phyloP scores from a whole-genome alignment of 1,139 yeast species.

The Schizosaccharomyces versatilis region DNA sequence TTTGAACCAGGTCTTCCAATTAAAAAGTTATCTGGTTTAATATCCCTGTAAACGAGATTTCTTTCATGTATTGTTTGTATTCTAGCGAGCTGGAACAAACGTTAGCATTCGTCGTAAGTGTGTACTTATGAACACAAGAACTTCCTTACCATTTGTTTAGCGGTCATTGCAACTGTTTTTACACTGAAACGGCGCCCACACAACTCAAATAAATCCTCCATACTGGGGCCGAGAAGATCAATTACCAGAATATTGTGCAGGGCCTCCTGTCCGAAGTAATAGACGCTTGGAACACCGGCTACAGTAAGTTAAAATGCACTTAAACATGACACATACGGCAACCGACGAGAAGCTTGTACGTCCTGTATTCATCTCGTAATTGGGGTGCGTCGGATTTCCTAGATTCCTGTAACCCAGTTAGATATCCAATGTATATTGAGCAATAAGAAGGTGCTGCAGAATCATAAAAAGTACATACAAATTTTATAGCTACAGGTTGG shows the following conservation, averaged over 20 bases:
- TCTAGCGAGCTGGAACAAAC: slow-evolving; percentile 22
- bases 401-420: slow-evolving; percentile 33
- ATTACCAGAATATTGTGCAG: slow-evolving; percentile 81
- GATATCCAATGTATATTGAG: neutral
- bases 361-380: slow-evolving; percentile 80
- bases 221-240: slow-evolving; percentile 81
- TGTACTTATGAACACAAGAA: neutral
- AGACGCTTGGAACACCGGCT: slow-evolving; percentile 79
- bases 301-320: neutral
- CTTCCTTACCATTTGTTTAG: slow-evolving; percentile 65
- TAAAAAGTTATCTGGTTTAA: slow-evolving; percentile 85
- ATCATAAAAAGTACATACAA: slow-evolving; percentile 15
- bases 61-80: slow-evolving; percentile 77
- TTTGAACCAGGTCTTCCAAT: slow-evolving; percentile 41
- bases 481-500: slow-evolving; percentile 53
- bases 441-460: slow-evolving; percentile 15
- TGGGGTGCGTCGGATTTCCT: slow-evolving; percentile 95
- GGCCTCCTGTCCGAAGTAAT: slow-evolving; percentile 95
- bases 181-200: slow-evolving; percentile 77
- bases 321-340: slow-evolving; percentile 16
- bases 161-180: slow-evolving; percentile 75
- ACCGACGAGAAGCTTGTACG: slow-evolving; percentile 70
- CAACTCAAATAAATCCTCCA: slow-evolving; percentile 95
- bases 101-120: neutral
- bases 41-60: slow-evolving; percentile 78